Evolutionary conservation across 2,329 filamentous ascomycete genomes (phyloP).

Genomic region (Teratosphaeria nubilosa): DNA sequence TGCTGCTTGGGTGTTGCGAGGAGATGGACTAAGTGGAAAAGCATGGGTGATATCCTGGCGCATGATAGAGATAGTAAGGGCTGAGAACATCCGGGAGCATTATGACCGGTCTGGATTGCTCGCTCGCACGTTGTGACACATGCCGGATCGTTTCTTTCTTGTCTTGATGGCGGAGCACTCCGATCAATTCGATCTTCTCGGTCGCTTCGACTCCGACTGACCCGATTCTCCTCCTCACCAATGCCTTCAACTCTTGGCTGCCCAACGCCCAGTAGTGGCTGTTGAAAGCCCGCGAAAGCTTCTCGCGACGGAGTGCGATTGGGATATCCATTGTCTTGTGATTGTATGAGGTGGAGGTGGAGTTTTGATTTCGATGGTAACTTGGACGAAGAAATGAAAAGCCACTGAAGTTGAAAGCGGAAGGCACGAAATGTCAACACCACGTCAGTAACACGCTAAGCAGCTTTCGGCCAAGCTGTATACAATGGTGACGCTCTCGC

Average conservation of each 20-base stretch:
- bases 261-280: background rate
- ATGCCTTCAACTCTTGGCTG: background rate
- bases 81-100: too few relatives aligned
- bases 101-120: background rate
- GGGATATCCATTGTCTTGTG: background rate
- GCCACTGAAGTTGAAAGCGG: background rate
- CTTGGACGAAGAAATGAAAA: background rate
- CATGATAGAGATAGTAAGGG: too few relatives aligned
- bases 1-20: too few relatives aligned
- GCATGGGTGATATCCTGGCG: too few relatives aligned
- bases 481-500: too few relatives aligned
- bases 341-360: background rate
- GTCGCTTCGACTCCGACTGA: background rate
- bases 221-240: background rate
- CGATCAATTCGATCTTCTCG: background rate
- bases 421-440: background rate
- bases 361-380: background rate
- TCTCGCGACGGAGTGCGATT: background rate
- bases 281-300: background rate
- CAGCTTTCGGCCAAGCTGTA: too few relatives aligned
- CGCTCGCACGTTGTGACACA: background rate
- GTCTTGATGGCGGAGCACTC: background rate
- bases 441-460: background rate
- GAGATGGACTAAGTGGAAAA: too few relatives aligned
- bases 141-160: background rate